A percentile compares a stretch with the other conserved stretches of the same genome.
Conservation (phyloP, 2,329 filamentous ascomycete genomes). For the Cercospora berteroae region DNA sequence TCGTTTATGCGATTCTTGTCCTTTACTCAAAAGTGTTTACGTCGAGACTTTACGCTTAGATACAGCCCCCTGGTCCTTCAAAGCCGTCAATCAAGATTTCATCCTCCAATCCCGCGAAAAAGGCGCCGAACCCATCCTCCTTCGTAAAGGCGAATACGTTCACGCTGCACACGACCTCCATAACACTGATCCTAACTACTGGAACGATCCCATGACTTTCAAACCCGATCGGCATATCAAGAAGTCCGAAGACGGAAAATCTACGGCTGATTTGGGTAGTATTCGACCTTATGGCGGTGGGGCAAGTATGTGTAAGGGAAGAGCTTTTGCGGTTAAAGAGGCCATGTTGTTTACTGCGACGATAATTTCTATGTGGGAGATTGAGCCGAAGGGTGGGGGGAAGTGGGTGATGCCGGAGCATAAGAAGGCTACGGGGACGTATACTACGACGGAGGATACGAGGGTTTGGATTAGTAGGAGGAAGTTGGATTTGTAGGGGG, state of each 20-base stretch:
- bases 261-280: conserved; percentile 42
- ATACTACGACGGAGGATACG: conserved; percentile 52
- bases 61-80: conserved; percentile 39
- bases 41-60: conserved; percentile 40
- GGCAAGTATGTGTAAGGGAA: conserved; percentile 49
- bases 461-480: conserved; percentile 52
- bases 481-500: conserved; percentile 6
- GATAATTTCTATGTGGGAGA: conserved; percentile 57
- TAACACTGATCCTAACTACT: conserved; percentile 39
- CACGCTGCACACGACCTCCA: conserved; percentile 41
- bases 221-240: conserved; percentile 38
- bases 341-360: conserved; percentile 53
- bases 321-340: conserved; percentile 52
- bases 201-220: conserved; percentile 35
- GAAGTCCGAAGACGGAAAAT: conserved; percentile 34
- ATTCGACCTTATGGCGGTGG: conserved; percentile 52
- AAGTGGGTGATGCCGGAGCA: conserved; percentile 54
- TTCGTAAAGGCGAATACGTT: conserved; percentile 39
- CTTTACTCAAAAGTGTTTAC: conserved; percentile 41
- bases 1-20: conserved; percentile 36
- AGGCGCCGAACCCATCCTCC: conserved; percentile 33
- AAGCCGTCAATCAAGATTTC: conserved; percentile 38
- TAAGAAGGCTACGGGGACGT: conserved; percentile 50
- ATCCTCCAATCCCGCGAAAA: conserved; percentile 39
- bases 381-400: conserved; percentile 47